Base-by-base conservation (phyloP, 2,329 filamentous ascomycete genomes). In the Aspergillus sp. region DNA sequence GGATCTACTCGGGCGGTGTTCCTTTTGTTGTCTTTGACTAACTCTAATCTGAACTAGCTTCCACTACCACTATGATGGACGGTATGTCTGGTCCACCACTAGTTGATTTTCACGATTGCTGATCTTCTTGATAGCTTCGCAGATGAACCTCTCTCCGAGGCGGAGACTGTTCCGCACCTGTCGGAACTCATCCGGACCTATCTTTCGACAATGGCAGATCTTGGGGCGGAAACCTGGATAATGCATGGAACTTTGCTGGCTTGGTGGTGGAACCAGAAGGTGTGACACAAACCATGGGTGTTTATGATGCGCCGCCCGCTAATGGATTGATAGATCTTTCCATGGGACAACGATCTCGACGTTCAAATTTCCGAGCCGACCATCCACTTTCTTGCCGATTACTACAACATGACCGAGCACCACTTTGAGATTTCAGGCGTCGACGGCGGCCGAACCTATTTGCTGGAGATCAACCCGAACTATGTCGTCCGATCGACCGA, bases 331-430 rank as follows among this genome's bases (percentile, higher is more conserved):
- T 53, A 80, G 68, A 82, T 86, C 66, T 80, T 88, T 73, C 85
- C 85, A 2, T 87, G 85, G 85, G 85, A 88, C 68, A 82, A 81
- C 12, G 85, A 88, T 65, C 69, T 87, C 52, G 85, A 88, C 64
- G 83, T 87, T 12, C 83, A 86, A 69, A 79, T 88, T 15, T 82
- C 82, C 5, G 82, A 86, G 67, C 67, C 72, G 12, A 82, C 82
- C 0, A 84, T 87, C 55, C 71, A 78, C n/a, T 84, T 84, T 70
- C 75, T 88, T 5, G 85, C 83, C 9, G 73, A 75, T 23, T 86
- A 85, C 72, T 86, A 87, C 75, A 88, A 88, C 67, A 86, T 87
- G 84, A 86, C 83, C 0, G 79, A 87, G 21, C 83, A 87, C 65
- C 76, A 78, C 57, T 82, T 79, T 66, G 69, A 75, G 1, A 67